Evolutionary conservation across 148 eudicot species (phyloP), one percentile per base, ranked within the genome.

Genomic region (Vaccinium myrtillus): DNA sequence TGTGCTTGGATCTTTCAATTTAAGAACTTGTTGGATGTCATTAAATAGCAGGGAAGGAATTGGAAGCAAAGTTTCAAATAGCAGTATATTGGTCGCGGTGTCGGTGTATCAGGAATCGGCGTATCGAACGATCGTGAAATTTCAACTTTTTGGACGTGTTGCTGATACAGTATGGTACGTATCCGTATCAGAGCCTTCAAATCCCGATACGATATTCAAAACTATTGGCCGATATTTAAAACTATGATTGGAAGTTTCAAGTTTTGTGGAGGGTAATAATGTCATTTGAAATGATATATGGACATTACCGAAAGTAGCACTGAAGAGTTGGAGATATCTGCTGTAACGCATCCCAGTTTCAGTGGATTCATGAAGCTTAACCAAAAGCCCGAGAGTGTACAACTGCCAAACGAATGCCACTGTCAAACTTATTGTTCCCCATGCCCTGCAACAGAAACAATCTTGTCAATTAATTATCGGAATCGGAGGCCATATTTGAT

Each of bases 401-500:
- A 81, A 51, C 74, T 81, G 83, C 83, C 83, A 81, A n/a, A 81
- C 13, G 83, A 81, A 81, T 63, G 83, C 83, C 54, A 63, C 83
- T 21, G 74, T 63, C 73, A 81, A 65, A 23, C 74, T 61, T 61
- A 81, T 81, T 43, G 48, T 55, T 21, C 75, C 83, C 83, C 83
- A 81, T 3, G 83, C 56, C 83, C 83, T 81, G 83, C 74, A 61
- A 53, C 27, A 12, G 19, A 11, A 18, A 7, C 6, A 2, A 63
- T 63, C 70, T 61, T 23, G 13, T 23, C 30, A 23, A 63, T 23
- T 63, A 23, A 63, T 23, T 63, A 63, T 63, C n/a, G 6, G 55
- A 58, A 14, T 0, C 0, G 70, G 65, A 58, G n/a, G 65, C 1
- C 65, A 2, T 8, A 58, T 58, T 18, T 58, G 23, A 58, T 58